Percentiles rank a stretch among this genome's conserved stretches.
Evolutionary conservation across 2,329 filamentous ascomycete genomes (phyloP).

Genomic region (Calonectria henricotiae): DNA sequence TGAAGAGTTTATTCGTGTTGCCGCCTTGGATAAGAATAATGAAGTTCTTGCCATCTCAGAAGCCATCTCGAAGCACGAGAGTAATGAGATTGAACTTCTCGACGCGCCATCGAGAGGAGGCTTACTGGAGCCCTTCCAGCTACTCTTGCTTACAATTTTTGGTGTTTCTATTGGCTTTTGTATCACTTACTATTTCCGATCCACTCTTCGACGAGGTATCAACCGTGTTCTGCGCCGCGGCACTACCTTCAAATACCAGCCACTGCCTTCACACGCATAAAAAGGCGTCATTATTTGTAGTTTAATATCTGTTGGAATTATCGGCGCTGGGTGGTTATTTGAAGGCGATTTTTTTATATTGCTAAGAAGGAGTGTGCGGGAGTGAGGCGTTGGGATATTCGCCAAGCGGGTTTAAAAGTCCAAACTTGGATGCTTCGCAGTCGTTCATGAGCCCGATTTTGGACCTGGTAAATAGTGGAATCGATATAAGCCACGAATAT

Average conservation of each 20-base stretch:
- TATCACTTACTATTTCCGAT: constrained; percentile 36
- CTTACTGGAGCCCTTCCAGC: constrained; percentile 38
- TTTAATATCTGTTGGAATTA: neutral
- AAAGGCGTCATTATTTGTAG: neutral
- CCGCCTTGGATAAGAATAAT: constrained; percentile 42
- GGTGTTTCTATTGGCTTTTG: constrained; percentile 27
- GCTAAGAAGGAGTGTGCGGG: neutral
- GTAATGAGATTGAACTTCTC: constrained; percentile 32
- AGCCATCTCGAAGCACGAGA: constrained; percentile 35
- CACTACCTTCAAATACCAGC: constrained; percentile 40
- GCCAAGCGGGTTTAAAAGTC: neutral
- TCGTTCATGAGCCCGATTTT: neutral
- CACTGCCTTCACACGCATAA: constrained; percentile 34
- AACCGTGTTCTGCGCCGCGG: constrained; percentile 39
- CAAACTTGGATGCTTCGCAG: neutral
- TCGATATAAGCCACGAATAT: neutral
- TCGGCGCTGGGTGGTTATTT: neutral
- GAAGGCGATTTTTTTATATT: neutral
- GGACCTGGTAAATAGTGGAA: constrained; percentile 13
- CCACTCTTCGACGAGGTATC: constrained; percentile 38
- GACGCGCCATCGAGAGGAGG: constrained; percentile 38
- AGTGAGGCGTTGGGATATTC: constrained; percentile 20
- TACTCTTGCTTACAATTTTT: constrained; percentile 30
- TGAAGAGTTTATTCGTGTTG: constrained; percentile 44
- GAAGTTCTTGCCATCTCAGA: constrained; percentile 53